These are phyloP conservation scores for Chrysosporium keratinophilum DNA, from an alignment of 2,329 filamentous ascomycete genomes.

Conservation along the genomic window DNA sequence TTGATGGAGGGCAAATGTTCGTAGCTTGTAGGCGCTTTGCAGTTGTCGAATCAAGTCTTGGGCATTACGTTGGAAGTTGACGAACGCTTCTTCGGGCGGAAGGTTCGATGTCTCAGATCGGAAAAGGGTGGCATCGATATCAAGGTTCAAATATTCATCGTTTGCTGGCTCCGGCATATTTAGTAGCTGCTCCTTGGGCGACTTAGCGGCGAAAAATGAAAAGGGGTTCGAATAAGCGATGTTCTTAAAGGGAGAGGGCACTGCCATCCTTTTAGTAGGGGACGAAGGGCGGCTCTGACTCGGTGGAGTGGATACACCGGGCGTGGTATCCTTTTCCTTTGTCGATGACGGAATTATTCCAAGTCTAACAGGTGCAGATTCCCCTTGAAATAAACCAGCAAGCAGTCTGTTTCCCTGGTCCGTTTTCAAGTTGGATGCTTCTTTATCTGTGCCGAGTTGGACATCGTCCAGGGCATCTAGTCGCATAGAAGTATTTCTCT, in stretches of 20 bases:
- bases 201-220: slow-evolving; percentile 35
- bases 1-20: slow-evolving; percentile 42
- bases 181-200: slow-evolving; percentile 22
- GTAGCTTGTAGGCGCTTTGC: slow-evolving; percentile 47
- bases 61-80: slow-evolving; percentile 48
- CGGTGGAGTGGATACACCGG: neutral
- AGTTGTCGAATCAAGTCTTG: slow-evolving; percentile 45
- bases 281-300: slow-evolving; percentile 14
- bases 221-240: slow-evolving; percentile 30
- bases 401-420: slow-evolving; percentile 11
- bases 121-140: slow-evolving; percentile 46
- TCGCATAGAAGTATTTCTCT: neutral
- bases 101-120: slow-evolving; percentile 42
- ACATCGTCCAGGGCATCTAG: slow-evolving; percentile 12
- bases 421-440: slow-evolving; percentile 6
- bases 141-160: slow-evolving; percentile 47
- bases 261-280: slow-evolving; percentile 21
- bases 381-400: slow-evolving; percentile 15
- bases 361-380: slow-evolving; percentile 13
- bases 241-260: slow-evolving; percentile 27
- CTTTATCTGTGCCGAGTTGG: slow-evolving; percentile 5
- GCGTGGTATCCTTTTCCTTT: neutral
- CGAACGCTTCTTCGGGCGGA: slow-evolving; percentile 44
- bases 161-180: slow-evolving; percentile 31
- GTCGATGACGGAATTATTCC: slow-evolving; percentile 4